Conservation (phyloP, 768 basidiomycete genomes). For the Tephrocybe rancida region DNA sequence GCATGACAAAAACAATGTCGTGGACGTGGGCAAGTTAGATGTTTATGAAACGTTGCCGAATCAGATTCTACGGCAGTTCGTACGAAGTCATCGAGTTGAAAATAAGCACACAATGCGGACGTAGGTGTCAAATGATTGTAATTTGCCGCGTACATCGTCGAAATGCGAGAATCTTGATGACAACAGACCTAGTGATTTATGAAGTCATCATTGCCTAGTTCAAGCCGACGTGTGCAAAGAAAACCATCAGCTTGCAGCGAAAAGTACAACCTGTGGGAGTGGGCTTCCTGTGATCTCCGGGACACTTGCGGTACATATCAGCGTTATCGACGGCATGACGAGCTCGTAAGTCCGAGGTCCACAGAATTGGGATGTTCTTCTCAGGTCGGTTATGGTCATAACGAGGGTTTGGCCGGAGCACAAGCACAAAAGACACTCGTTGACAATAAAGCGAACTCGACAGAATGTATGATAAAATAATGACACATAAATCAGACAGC, state of each 20-base stretch:
- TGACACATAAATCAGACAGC: constrained; percentile 23
- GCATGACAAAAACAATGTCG: not conserved
- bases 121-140: not conserved
- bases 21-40: no score
- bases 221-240: not conserved
- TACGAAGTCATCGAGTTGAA: not conserved
- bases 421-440: not conserved
- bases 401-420: not conserved
- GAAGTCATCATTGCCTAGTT: not conserved
- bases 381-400: not conserved
- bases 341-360: not conserved
- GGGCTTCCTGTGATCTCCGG: not conserved
- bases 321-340: not conserved
- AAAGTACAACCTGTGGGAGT: constrained; percentile 1
- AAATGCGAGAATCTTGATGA: not conserved
- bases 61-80: no score
- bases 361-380: constrained; percentile 2
- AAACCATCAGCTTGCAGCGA: not conserved
- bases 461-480: constrained; percentile 16
- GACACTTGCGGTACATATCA: not conserved
- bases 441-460: constrained; percentile 2
- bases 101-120: not conserved
- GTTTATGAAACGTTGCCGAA: no score
- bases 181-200: not conserved
- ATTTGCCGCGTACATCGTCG: not conserved